Evolutionary conservation across 768 basidiomycete genomes (phyloP), one percentile per base, ranked within the genome.

Genomic region (Tephrocybe rancida): DNA sequence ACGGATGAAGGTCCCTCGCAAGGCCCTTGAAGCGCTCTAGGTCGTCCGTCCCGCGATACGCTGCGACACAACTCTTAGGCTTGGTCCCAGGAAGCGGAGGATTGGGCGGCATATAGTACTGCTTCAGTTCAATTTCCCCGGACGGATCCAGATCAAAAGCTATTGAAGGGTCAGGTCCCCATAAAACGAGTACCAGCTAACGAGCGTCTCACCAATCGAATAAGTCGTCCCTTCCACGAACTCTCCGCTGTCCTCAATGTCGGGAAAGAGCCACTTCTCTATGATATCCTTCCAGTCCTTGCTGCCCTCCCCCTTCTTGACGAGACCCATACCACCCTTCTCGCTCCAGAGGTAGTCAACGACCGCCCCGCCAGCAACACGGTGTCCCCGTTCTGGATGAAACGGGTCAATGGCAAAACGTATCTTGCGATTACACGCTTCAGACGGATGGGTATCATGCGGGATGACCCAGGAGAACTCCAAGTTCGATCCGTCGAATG

Each of bases 401-500:
- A n/a, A n/a, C n/a, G n/a, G n/a, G n/a, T n/a, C n/a, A 19, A 60
- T 57, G 16, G 37, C 39, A 25, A 60, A 60, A 29, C 59, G 59
- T 25, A 60, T 32, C 29, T 52, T 46, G 19, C 51, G 22, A 48
- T 60, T 60, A 22, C 16, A 50, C 2, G 47, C 45, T 18, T 37
- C 55, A 3, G 51, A 44, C 21, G 59, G 59, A 43, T 60, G 52
- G 3, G 59, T 54, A 13, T 57, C 45, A 9, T 34, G 41, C 9
- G 59, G 52, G 7, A 60, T 48, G 24, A 50, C 59, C 59, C 59
- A 60, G 18, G 59, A 60, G 30, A 50, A 60, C 44, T 60, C 59
- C 32, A 56, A 25, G 39, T 45, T 52, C 5, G 59, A 60, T 1
- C 59, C 59, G 35, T 60, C 59, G 5, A 50, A 55, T 27, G 59